Base-by-base conservation (phyloP, 192 early-diverging fungal genomes). In the Bifiguratus adelaidae region DNA sequence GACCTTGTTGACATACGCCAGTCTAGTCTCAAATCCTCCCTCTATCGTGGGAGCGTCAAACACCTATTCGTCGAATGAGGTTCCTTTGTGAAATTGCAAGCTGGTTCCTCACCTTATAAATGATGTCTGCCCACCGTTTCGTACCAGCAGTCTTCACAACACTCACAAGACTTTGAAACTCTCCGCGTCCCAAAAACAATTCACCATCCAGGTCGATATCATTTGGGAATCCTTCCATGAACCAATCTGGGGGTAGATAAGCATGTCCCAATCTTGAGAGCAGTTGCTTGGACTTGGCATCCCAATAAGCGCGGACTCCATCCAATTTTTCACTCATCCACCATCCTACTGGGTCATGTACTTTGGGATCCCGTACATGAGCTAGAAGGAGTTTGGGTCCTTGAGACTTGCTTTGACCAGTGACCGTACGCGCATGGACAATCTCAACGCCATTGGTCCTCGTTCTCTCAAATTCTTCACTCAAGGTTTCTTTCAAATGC, bases 291-390 rank as follows among this genome's bases (percentile, higher is more conserved):
- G 41, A 32, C 19, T 46, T 59, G 34, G 69, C 72, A 47, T 82
- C 72, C 65, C 74, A 85, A 33, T 66, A 73, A 1, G 80, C 76
- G 3, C 82, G 56, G 1, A 85, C 79, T 18, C 82, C 82, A 44
- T 85, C 82, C 13, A 85, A 63, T 47, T 86, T 86, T 56, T 86
- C 83, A 6, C 67, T 64, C 30, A 85, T 69, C 78, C 78, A 83
- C 66, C 75, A 86, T 11, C 82, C 82, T 9, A 73, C 70, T 11
- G 80, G 80, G 44, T 86, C 78, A 9, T 48, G 43, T 11, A 32
- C 61, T 41, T 70, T 59, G 1, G 55, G 44, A 21, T 52, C 52
- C 68, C 64, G 62, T 43, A 50, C 44, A 41, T 62, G 50, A 5
- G 68, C 68, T 18, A 70, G 52, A 34, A 70, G 55, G 6, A 70